These are phyloP conservation scores for Coemansia sp. DNA, from an alignment of 192 early-diverging fungal species.

Conservation along the genomic window DNA sequence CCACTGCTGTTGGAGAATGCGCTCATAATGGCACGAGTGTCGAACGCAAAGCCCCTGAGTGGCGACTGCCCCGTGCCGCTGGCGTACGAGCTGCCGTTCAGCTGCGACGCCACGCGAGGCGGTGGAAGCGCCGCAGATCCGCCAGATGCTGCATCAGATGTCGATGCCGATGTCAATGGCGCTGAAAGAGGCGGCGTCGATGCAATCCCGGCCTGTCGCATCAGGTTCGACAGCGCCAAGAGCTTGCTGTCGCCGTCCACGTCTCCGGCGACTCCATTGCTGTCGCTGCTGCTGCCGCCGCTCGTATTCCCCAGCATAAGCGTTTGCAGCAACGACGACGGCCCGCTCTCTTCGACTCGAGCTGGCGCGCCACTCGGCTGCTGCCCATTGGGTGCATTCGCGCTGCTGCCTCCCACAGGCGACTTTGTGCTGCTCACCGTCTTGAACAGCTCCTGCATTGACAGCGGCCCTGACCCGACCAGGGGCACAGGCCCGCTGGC, in stretches of 20 bases:
- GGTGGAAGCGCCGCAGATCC: not conserved
- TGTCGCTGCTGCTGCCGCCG: slow-evolving; percentile 1
- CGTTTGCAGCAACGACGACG: slow-evolving; percentile 56
- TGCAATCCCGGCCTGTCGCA: slow-evolving; percentile 43
- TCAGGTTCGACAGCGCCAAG: slow-evolving; percentile 54
- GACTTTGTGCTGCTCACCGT: slow-evolving; percentile 31
- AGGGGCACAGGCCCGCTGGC: not conserved
- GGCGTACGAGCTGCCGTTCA: not conserved
- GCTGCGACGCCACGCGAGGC: not conserved
- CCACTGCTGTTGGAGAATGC: slow-evolving; percentile 18
- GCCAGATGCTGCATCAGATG: not conserved
- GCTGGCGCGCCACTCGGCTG: not conserved
- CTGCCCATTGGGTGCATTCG: not conserved
- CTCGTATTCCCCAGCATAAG: slow-evolving; percentile 33
- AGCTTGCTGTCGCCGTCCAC: slow-evolving; percentile 24
- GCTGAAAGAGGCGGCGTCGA: slow-evolving; percentile 17
- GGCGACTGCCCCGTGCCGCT: slow-evolving; percentile 1
- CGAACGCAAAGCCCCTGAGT: slow-evolving; percentile 34
- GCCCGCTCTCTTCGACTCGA: slow-evolving; percentile 13
- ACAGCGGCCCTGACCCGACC: slow-evolving; percentile 20
- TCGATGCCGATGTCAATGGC: not conserved
- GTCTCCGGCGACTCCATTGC: not conserved
- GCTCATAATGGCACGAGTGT: slow-evolving; percentile 39
- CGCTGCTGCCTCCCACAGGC: slow-evolving; percentile 4
- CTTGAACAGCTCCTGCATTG: slow-evolving; percentile 47